phyloP scores from a whole-genome alignment of 495 filamentous ascomycete species.

The Pyronema domesticum region DNA sequence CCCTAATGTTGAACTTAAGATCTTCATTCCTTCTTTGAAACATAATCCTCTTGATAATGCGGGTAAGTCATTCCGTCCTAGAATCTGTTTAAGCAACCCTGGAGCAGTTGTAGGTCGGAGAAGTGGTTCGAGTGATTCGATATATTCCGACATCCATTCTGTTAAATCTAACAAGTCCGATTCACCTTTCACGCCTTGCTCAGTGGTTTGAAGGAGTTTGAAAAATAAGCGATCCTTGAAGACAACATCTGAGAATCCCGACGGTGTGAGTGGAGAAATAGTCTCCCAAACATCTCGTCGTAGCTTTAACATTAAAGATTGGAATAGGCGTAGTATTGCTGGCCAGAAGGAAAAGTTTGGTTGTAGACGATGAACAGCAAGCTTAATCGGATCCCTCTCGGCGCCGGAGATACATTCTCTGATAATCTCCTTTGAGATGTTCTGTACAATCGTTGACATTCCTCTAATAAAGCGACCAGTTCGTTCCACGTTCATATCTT shows the following conservation, averaged over 20 bases:
- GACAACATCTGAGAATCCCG: constrained; percentile 18
- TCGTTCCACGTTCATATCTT: constrained; percentile 6
- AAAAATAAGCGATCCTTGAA: constrained; percentile 16
- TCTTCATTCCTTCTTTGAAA: constrained; percentile 23
- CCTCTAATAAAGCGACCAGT: constrained; percentile 17
- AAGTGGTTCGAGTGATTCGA: constrained; percentile 18
- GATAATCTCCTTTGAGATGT: constrained; percentile 17
- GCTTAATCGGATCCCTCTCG: constrained; percentile 22
- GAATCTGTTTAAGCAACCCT: constrained; percentile 15
- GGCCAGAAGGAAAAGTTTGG: constrained; percentile 17
- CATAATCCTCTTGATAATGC: constrained; percentile 20
- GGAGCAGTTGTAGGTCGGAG: constrained; percentile 18
- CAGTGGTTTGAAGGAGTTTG: constrained; percentile 11
- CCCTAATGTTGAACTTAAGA: constrained; percentile 16
- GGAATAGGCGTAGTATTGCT: constrained; percentile 20
- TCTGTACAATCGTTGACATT: constrained; percentile 16
- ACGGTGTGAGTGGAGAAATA: constrained; percentile 19
- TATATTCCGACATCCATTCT: constrained; percentile 24
- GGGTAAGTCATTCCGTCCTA: constrained; percentile 9
- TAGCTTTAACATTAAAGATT: constrained; percentile 20
- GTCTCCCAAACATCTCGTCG: constrained; percentile 23
- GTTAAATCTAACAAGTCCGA: constrained; percentile 17
- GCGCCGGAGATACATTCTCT: constrained; percentile 22
- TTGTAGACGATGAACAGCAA: constrained; percentile 20
- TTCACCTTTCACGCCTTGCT: constrained; percentile 14